phyloP scores from a whole-genome alignment of 208 protist genomes.

The Phytomonas francai region DNA sequence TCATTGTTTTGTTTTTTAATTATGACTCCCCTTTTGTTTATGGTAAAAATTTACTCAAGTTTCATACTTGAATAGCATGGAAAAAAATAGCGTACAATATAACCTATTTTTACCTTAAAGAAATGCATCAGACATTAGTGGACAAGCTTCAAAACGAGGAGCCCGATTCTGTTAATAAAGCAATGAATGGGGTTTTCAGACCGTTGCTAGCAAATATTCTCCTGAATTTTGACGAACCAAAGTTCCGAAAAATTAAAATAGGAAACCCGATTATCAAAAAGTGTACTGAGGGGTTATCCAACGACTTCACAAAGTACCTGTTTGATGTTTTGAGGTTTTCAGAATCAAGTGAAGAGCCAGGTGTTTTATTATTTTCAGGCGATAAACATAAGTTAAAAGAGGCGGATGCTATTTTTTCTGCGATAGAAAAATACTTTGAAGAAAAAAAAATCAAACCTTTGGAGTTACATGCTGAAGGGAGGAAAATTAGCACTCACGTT shows the following conservation, averaged over 20 bases:
- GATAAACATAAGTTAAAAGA: slow-evolving; percentile 23
- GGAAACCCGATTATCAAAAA: slow-evolving; percentile 37
- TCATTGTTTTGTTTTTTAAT: background rate
- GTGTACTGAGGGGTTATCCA: slow-evolving; percentile 17
- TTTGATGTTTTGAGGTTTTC: slow-evolving; percentile 48
- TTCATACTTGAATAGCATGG: background rate
- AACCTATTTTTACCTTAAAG: background rate
- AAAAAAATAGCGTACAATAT: background rate
- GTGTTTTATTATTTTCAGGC: slow-evolving; percentile 41
- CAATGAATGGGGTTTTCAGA: slow-evolving; percentile 39
- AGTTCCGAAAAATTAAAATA: slow-evolving; percentile 38
- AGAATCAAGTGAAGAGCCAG: slow-evolving; percentile 12
- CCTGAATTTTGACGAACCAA: slow-evolving; percentile 50
- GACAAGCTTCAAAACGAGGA: background rate
- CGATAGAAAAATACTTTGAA: slow-evolving; percentile 34
- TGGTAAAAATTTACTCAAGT: background rate
- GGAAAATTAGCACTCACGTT: background rate
- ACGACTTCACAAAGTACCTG: slow-evolving; percentile 27
- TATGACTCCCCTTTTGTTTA: background rate
- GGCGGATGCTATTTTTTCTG: slow-evolving; percentile 34
- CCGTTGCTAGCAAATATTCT: slow-evolving; percentile 64
- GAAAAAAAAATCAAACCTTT: slow-evolving; percentile 9
- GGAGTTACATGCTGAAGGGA: background rate
- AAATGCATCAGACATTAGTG: background rate
- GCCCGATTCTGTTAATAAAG: slow-evolving; percentile 8